Evolutionary conservation across 2,329 filamentous ascomycete genomes (phyloP), one percentile per base, ranked within the genome.

Genomic region (Penicillium sp.): DNA sequence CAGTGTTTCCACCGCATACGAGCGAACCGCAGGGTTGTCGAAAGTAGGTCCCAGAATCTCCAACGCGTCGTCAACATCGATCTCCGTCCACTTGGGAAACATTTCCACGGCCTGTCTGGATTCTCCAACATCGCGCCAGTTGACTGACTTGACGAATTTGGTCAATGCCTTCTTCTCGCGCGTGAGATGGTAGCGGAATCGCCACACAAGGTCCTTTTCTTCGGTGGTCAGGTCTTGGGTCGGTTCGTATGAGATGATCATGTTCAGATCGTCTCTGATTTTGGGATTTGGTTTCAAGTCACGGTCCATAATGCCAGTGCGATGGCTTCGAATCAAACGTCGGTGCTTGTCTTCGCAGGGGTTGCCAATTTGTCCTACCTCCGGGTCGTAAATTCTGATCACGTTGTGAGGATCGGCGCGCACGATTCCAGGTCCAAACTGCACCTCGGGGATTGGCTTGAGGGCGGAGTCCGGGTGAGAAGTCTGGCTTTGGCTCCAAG

Each of bases 101-200:
- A 99, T 85, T 57, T 95, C 90, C 22, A 94, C 89, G 5, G 93
- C 92, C 75, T 97, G 92, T 55, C 89, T 88, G 4, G 89, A 87
- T 78, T 99, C 93, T 57, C 86, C 85, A 44, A 84, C 83, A 70
- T 96, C 93, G 46, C 84, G 85, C 93, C 94, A 99, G 62, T 95
- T 92, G 38, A 97, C 93, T 0, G 93, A 97, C 72, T 97, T 99
- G 71, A 97, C 91, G 64, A 99, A 96, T 67, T 99, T 99, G 32
- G 93, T 99, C 54, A 97, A 79, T 2, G 93, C 89, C 65, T 88
- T 81, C 73, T 99, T 99, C 71, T 99, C 92, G 53, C 92, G 83
- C 1, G 92, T 94, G 21, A 99, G 76, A 71, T 97, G 93, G 72
- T 97, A 96, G 54, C 94, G 84, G 76, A 97, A 99, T 66, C 95